A percentile compares a stretch with the other conserved stretches of the same genome.
These are phyloP conservation scores for Hyaloscypha bicolor DNA, from an alignment of 495 filamentous ascomycete species.

Conservation along the genomic window DNA sequence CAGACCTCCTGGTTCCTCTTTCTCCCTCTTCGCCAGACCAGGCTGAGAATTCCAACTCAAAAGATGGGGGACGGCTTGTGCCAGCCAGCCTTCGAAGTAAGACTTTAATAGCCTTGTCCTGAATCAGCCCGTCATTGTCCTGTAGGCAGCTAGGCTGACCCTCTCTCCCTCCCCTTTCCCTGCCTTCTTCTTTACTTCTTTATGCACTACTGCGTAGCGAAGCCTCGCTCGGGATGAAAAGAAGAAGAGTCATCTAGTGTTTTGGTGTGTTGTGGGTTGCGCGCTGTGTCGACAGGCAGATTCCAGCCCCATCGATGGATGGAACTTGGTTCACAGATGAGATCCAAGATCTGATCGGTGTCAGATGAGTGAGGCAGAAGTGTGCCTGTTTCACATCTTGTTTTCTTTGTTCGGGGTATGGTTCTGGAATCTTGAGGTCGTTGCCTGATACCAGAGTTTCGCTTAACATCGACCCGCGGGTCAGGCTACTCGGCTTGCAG, in stretches of 20 bases:
- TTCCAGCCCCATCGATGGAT: not conserved
- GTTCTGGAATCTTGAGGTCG: not conserved
- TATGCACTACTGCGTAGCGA: not conserved
- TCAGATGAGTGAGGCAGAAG: not conserved
- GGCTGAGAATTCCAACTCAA: not conserved
- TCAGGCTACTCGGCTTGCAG: too few species aligned
- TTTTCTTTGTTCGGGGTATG: not conserved
- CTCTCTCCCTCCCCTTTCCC: not conserved
- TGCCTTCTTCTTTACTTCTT: not conserved
- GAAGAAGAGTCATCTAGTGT: not conserved
- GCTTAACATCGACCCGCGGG: too few species aligned
- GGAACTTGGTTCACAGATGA: not conserved
- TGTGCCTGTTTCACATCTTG: not conserved
- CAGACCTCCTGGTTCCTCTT: too few species aligned
- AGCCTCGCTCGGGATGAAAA: not conserved
- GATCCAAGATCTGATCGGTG: not conserved
- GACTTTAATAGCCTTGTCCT: not conserved
- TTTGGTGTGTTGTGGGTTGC: too few species aligned
- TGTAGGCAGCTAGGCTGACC: not conserved
- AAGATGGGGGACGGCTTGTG: not conserved
- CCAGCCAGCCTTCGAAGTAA: not conserved
- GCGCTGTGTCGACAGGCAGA: not conserved
- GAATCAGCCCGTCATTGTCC: not conserved
- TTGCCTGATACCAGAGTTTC: not conserved
- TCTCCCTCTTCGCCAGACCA: too few species aligned